Evolutionary conservation across 2,329 filamentous ascomycete genomes (phyloP).

Genomic region (Chalaropsis thielavioides): DNA sequence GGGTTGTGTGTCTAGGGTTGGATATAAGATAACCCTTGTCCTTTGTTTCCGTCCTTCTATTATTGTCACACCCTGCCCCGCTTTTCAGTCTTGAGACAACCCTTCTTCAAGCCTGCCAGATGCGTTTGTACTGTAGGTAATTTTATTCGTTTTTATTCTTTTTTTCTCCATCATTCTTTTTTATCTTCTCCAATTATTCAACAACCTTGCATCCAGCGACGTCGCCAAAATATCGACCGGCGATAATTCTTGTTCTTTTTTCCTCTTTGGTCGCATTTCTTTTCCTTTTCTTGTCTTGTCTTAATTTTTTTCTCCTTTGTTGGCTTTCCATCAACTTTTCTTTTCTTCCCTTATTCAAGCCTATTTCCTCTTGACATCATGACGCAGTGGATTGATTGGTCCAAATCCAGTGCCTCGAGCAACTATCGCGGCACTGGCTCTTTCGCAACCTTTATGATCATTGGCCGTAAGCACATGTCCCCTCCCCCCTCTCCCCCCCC

Average conservation of each 20-base stretch:
- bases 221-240: neutral
- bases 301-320: neutral
- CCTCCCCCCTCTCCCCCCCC: constrained; percentile 15
- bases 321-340: neutral
- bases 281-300: neutral
- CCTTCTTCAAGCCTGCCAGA: neutral
- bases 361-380: constrained; percentile 10
- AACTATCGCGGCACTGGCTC: constrained; percentile 49
- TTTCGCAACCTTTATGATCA: constrained; percentile 93
- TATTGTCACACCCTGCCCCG: neutral
- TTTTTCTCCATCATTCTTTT: neutral
- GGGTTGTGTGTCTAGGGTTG: neutral
- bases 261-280: neutral
- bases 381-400: constrained; percentile 34
- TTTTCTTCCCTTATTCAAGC: neutral
- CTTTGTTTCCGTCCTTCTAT: neutral
- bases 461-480: constrained; percentile 57
- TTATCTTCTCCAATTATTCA: neutral
- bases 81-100: neutral
- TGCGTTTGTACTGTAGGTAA: neutral
- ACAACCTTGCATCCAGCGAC: neutral
- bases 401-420: constrained; percentile 42
- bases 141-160: neutral
- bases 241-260: neutral
- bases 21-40: neutral